Conservation (phyloP, 108 stramenopile genomes). For the Conticribra guillardii region DNA sequence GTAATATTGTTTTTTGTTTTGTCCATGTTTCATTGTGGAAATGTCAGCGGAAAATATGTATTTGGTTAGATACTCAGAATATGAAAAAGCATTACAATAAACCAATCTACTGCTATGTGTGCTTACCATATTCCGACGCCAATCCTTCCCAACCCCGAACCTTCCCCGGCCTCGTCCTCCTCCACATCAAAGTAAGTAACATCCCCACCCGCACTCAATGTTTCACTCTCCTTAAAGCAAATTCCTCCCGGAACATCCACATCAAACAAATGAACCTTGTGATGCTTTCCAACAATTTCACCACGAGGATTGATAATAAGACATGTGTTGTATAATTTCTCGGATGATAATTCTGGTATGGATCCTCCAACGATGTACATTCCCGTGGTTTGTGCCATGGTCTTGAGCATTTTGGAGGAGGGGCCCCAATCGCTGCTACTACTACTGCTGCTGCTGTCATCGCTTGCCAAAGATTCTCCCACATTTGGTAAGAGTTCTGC, state of each 20-base stretch:
- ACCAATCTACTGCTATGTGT: background rate
- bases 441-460: background rate
- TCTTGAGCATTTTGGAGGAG: constrained; percentile 57
- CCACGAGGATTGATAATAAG: constrained; percentile 76
- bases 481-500: constrained; percentile 91
- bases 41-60: background rate
- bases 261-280: constrained; percentile 98
- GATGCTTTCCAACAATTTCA: constrained; percentile 88
- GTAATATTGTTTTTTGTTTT: constrained; percentile 11
- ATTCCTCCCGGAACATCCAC: constrained; percentile 98
- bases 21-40: background rate
- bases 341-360: constrained; percentile 83
- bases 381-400: constrained; percentile 65
- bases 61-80: background rate
- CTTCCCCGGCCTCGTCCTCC: constrained; percentile 2
- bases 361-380: constrained; percentile 97
- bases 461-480: constrained; percentile 37
- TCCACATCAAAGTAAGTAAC: constrained; percentile 77
- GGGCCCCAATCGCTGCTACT: constrained; percentile 37
- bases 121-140: constrained; percentile 95
- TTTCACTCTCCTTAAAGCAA: constrained; percentile 96
- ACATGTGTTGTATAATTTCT: constrained; percentile 94
- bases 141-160: constrained; percentile 78
- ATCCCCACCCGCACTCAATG: constrained; percentile 78
- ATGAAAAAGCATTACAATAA: background rate